Conservation (phyloP, 352 stramenopile genomes). For the Globisporangium uncinulatum region DNA sequence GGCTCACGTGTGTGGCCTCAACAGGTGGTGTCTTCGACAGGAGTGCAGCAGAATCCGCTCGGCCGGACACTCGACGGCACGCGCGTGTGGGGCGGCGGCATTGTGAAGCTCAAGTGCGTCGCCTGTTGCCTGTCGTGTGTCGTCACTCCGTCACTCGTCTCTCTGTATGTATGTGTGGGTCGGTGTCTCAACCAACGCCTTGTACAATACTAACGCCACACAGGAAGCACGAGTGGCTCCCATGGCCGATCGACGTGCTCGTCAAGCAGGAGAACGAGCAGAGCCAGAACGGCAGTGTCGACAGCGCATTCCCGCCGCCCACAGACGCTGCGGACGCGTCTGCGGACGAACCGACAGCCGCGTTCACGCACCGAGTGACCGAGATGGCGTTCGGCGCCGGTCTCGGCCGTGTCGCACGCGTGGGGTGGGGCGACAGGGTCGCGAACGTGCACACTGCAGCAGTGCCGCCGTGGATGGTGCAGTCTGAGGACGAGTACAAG, state of each 20-base stretch:
- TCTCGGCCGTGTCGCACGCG: constrained; percentile 32
- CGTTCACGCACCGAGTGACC: constrained; percentile 39
- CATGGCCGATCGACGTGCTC: constrained; percentile 53
- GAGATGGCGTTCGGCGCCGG: constrained; percentile 35
- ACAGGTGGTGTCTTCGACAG: constrained; percentile 24
- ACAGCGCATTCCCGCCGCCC: neutral
- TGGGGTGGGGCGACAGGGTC: constrained; percentile 33
- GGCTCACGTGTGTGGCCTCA: neutral
- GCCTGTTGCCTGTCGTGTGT: neutral
- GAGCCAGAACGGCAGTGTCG: neutral
- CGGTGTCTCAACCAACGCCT: too few relatives aligned
- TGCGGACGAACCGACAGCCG: neutral
- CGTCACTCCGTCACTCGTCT: neutral
- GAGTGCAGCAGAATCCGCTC: constrained; percentile 45
- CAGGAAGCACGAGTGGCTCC: constrained; percentile 39
- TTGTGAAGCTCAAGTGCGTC: constrained; percentile 41
- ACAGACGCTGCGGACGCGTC: neutral
- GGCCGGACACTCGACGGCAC: constrained; percentile 34
- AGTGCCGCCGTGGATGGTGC: constrained; percentile 71
- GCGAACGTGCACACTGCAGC: constrained; percentile 62
- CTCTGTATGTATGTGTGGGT: neutral
- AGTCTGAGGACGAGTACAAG: constrained; percentile 66
- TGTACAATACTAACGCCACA: neutral
- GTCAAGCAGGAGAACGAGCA: constrained; percentile 36
- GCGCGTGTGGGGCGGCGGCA: constrained; percentile 60